Percentiles rank a stretch among this genome's conserved stretches.
phyloP scores from a whole-genome alignment of 106 monocot genomes.

The Chionographis japonica region DNA sequence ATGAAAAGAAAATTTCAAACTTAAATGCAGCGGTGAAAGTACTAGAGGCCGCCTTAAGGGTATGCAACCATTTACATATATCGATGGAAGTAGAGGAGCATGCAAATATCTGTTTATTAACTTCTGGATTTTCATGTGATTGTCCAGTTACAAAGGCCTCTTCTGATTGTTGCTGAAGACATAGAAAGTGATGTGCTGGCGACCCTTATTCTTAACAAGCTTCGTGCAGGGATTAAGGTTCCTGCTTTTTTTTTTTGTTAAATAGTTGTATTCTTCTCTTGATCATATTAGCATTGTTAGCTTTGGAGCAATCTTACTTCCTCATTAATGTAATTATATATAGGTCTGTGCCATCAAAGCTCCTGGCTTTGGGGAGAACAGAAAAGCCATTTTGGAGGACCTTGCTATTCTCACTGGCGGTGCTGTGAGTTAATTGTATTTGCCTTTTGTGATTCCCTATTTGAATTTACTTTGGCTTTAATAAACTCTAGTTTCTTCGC shows the following conservation, averaged over 20 bases:
- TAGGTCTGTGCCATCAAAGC: conserved; percentile 94
- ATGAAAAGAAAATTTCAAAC: conserved; percentile 84
- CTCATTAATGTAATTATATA: not conserved
- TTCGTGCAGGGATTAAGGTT: conserved; percentile 84
- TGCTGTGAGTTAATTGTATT: conserved; percentile 36
- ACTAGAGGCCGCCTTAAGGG: conserved; percentile 71
- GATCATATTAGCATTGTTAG: no score
- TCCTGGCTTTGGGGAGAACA: conserved; percentile 92
- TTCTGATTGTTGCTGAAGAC: conserved; percentile 82
- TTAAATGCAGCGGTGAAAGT: conserved; percentile 72
- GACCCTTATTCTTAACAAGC: conserved; percentile 82
- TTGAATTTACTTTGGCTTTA: not conserved
- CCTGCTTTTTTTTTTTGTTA: no score
- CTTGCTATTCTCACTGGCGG: conserved; percentile 84
- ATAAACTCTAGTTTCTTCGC: no score
- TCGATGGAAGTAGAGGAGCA: no score
- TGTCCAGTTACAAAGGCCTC: conserved; percentile 80
- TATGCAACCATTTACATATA: not conserved
- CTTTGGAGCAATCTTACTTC: no score
- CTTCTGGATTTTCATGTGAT: not conserved
- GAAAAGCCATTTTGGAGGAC: conserved; percentile 74
- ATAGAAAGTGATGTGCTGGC: conserved; percentile 79
- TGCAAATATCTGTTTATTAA: no score
- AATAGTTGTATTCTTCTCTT: no score
- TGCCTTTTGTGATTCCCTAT: not conserved